Percentiles rank a stretch among this genome's conserved stretches.
phyloP scores from a whole-genome alignment of 306 rosid genomes.

The Cicer bijugum region DNA sequence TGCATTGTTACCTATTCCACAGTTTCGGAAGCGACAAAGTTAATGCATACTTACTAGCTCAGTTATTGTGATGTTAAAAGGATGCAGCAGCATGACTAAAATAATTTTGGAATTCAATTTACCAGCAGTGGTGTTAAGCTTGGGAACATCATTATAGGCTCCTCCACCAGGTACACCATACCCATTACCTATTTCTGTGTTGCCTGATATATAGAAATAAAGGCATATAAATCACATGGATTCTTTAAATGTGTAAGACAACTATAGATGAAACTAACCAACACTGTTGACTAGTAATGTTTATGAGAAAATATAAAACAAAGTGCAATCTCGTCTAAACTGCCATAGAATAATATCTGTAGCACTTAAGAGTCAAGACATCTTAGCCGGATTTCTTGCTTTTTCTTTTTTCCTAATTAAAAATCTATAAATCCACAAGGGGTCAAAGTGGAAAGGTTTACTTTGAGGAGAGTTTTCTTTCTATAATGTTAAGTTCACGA shows the following conservation, averaged over 20 bases:
- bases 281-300: not conserved
- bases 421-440: not conserved
- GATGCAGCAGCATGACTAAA: slow-evolving; percentile 24
- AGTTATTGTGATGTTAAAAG: slow-evolving; percentile 33
- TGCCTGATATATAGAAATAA: slow-evolving; percentile 58
- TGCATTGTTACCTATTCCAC: slow-evolving; percentile 52
- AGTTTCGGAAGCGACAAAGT: slow-evolving; percentile 50
- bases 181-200: slow-evolving; percentile 91
- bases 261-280: slow-evolving; percentile 21
- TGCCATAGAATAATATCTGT: not conserved
- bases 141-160: slow-evolving; percentile 65
- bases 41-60: slow-evolving; percentile 33
- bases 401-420: not conserved
- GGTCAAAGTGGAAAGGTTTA: slow-evolving; percentile 1
- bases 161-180: slow-evolving; percentile 99
- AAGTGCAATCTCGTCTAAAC: not conserved
- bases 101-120: slow-evolving; percentile 37
- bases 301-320: not conserved
- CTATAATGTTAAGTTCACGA: not conserved
- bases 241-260: slow-evolving; percentile 14
- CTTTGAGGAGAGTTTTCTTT: not conserved
- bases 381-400: not conserved
- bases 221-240: slow-evolving; percentile 27
- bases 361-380: not conserved
- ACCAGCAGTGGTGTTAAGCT: slow-evolving; percentile 50